Conservation (phyloP, 177 flowering plant genomes). For the Vitis hybrid region DNA sequence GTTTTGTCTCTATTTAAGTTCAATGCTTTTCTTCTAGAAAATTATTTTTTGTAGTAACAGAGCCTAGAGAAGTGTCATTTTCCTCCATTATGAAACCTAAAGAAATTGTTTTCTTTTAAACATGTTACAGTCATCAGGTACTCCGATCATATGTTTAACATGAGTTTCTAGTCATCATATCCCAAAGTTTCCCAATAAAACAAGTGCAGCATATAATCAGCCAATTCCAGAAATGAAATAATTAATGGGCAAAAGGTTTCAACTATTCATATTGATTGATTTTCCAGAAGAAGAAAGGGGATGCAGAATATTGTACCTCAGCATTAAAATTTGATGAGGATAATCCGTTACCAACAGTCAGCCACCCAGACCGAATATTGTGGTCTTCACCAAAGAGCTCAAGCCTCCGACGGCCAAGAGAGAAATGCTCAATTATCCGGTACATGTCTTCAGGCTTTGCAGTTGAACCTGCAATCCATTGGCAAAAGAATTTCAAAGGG, state of each 20-base stretch:
- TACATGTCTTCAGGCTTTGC: conserved; percentile 96
- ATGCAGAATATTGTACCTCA: conserved; percentile 51
- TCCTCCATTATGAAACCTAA: too few relatives aligned
- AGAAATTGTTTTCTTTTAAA: too few relatives aligned
- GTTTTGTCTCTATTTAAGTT: too few relatives aligned
- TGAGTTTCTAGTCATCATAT: too few relatives aligned
- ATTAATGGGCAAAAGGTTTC: not conserved
- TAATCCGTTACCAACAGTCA: conserved; percentile 88
- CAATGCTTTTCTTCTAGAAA: too few relatives aligned
- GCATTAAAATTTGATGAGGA: conserved; percentile 85
- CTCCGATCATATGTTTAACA: too few relatives aligned
- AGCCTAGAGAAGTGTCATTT: too few relatives aligned
- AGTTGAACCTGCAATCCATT: conserved; percentile 72
- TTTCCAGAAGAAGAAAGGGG: not conserved
- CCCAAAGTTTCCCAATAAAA: too few relatives aligned
- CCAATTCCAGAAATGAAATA: not conserved
- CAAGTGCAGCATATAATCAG: not conserved
- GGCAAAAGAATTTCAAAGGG: conserved; percentile 2
- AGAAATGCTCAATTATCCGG: conserved; percentile 90
- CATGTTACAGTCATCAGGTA: too few relatives aligned
- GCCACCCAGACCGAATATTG: conserved; percentile 96
- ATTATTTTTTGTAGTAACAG: too few relatives aligned
- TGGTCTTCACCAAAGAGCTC: conserved; percentile 99
- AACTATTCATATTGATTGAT: not conserved
- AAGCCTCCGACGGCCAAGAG: conserved; percentile 91